Evolutionary conservation across 75 land plant genomes (phyloP), one percentile per base, ranked within the genome.

Genomic region (Adiantum capillusveneris): DNA sequence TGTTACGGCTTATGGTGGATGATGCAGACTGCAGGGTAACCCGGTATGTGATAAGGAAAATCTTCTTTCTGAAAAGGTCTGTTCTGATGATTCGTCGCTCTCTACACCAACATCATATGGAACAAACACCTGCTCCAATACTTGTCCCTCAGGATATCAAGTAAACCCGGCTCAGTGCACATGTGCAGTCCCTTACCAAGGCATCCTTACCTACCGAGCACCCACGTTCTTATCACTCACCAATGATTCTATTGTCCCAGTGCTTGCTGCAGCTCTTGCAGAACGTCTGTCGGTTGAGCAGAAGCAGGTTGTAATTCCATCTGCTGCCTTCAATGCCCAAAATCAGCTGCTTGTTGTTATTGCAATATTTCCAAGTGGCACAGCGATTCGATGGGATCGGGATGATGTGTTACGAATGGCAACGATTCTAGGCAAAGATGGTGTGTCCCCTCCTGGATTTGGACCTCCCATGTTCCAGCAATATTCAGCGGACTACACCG

Each of bases 71-170:
- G 37, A 9, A 34, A 9, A 34, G 37, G 3, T 34, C 3, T n/a
- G 49, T n/a, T 3, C 2, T 7, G 3, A 1, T 2, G 14, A 17
- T 3, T 20, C 21, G 3, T 46, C 49, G 3, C 5, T 5, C 49
- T n/a, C 49, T 2, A 14, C 14, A 14, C 14, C 49, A n/a, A 20
- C n/a, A 17, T 39, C n/a, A n/a, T 34, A 46, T 46, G 49, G 21
- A 17, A 7, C 5, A 3, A 17, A 14, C 6, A 46, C 2, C 17
- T 46, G 49, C 49, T n/a, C 49, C 49, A 46, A 2, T 14, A 17
- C 49, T 46, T 46, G 49, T 46, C 49, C 49, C 14, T 46, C 49
- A 46, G 49, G 49, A 17, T 46, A 46, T 20, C n/a, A n/a, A 20
- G 49, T 20, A 7, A 7, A 46, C 21, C 49, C 49, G 5, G 49